Evolutionary conservation across 306 rosid species (phyloP), one percentile per base, ranked within the genome.

Genomic region (Glycyrrhiza uralensis): DNA sequence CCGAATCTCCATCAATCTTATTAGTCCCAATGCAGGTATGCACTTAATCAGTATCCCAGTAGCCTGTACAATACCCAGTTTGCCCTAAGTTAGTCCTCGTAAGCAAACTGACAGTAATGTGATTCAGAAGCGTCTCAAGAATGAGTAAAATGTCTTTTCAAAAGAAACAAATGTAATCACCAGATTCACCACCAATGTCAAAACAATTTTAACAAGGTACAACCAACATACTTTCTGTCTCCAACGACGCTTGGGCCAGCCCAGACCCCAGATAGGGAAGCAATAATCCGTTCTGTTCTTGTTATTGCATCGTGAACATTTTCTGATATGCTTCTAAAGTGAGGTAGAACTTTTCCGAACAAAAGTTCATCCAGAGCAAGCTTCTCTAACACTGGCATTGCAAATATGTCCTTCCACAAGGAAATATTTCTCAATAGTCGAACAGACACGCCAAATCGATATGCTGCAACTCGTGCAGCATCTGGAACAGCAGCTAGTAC

Each of bases 351-450:
- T 76, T 91, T 93, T 50, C 85, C 94, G 36, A 67, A 89, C 81
- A 93, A 79, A 74, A 93, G 96, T 59, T 87, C 98, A 67, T 93
- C 96, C 62, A 93, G 87, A 51, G 87, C 98, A 78, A 93, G 92
- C 87, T 90, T 91, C 82, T 91, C 96, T 54, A 93, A 63, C 56
- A 91, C 85, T 23, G 93, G 77, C 87, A 83, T 69, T 47, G 98
- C 87, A 61, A 93, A 85, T 41, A 93, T 61, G 29, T 90, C 98
- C 82, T 94, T 91, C 96, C 98, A 94, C 85, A 84, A 57, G 82
- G 96, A 85, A 75, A 91, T 89, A 79, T 89, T 94, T 84, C 86
- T 89, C 87, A 94, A 67, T 79, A 94, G 80, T 46, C 98, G 91
- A 72, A 94, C 94, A 24, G 97, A 88, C 82, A 83, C 81, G 7